These are phyloP conservation scores for Alternaria alternata DNA, from an alignment of 2,329 filamentous ascomycete species.

Conservation along the genomic window DNA sequence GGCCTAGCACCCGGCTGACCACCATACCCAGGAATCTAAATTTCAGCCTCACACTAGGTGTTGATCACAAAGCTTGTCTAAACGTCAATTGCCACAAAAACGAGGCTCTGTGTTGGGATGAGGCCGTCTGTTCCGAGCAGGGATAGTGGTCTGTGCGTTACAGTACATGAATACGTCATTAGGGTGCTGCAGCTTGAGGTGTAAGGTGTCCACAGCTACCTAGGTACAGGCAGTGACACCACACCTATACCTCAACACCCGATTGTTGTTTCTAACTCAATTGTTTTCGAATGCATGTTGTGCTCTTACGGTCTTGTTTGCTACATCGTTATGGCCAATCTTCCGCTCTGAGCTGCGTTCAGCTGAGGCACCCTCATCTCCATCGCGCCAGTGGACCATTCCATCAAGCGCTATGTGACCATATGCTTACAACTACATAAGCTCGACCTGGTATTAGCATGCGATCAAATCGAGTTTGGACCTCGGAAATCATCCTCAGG, in stretches of 20 bases:
- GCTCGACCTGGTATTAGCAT: neutral
- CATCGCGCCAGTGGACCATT: neutral
- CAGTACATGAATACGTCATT: neutral
- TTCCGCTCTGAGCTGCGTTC: neutral
- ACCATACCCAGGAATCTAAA: neutral
- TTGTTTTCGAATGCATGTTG: neutral
- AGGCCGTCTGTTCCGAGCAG: neutral
- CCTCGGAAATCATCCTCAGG: neutral
- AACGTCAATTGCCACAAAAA: slow-evolving; percentile 1
- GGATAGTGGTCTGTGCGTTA: slow-evolving; percentile 7
- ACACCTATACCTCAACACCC: neutral
- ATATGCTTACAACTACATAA: neutral
- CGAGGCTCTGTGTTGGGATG: neutral
- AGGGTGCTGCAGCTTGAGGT: neutral
- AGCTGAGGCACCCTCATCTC: neutral
- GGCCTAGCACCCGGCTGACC: neutral
- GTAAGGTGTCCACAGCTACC: neutral
- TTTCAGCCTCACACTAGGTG: neutral
- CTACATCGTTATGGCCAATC: neutral
- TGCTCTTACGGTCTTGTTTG: neutral
- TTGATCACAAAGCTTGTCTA: slow-evolving; percentile 8
- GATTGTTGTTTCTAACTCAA: neutral
- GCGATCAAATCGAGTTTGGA: neutral
- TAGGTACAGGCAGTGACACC: neutral
- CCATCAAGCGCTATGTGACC: neutral